These are phyloP conservation scores for Acanthamoeba quina DNA, from an alignment of 208 protist genomes.

Conservation along the genomic window DNA sequence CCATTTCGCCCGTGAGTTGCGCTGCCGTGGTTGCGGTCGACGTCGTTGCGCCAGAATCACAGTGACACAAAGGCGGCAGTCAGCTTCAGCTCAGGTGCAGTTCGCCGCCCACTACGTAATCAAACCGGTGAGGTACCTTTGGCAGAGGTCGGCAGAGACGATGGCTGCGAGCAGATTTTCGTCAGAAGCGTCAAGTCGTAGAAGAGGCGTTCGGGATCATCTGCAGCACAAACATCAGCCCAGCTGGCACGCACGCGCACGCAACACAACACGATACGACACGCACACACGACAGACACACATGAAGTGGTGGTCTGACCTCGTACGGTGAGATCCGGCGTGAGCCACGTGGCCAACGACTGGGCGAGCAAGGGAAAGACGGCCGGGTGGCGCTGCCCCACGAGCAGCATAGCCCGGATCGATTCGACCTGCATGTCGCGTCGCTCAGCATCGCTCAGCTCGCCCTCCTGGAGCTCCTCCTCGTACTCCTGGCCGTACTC, in stretches of 20 bases:
- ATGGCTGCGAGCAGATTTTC: background rate
- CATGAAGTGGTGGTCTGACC: background rate
- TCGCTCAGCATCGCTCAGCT: background rate
- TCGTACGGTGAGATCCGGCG: background rate
- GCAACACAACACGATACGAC: too few relatives aligned
- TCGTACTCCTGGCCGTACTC: too few relatives aligned
- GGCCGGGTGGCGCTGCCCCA: slow-evolving; percentile 11
- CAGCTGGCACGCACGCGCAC: too few relatives aligned
- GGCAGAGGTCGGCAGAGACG: background rate
- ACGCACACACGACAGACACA: too few relatives aligned
- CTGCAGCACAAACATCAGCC: background rate
- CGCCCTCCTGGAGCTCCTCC: background rate
- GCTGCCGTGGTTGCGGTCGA: too few relatives aligned
- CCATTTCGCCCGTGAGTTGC: background rate
- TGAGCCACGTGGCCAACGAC: background rate
- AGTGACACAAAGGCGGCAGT: too few relatives aligned
- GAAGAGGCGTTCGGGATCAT: slow-evolving; percentile 44
- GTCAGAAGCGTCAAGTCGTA: slow-evolving; percentile 32
- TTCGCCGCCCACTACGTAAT: too few relatives aligned
- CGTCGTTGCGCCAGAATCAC: too few relatives aligned
- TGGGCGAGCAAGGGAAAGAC: background rate
- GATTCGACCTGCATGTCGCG: slow-evolving; percentile 27
- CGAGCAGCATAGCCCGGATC: slow-evolving; percentile 11
- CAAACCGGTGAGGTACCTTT: background rate
- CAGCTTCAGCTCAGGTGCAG: too few relatives aligned